Conservation (phyloP, 129 eudicot species). For the Saussurea involucrata region DNA sequence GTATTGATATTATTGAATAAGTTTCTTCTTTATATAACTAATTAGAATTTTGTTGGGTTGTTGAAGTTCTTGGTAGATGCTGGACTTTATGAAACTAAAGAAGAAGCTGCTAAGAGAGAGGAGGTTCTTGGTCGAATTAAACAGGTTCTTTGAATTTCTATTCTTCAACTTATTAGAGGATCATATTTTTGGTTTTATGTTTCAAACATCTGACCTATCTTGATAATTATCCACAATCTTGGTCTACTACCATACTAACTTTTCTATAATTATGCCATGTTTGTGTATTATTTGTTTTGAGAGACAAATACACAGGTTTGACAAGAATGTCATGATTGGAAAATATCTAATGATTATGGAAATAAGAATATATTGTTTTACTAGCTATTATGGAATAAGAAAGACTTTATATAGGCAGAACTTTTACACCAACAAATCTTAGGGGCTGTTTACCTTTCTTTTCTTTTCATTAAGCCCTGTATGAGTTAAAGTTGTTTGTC, state of each 20-base stretch:
- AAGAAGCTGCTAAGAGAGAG: constrained; percentile 62
- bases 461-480: too few species aligned
- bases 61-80: constrained; percentile 65
- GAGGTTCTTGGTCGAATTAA: constrained; percentile 56
- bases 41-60: not conserved
- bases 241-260: not conserved
- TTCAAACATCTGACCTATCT: not conserved
- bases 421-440: not conserved
- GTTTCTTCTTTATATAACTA: not conserved
- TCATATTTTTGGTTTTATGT: not conserved
- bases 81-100: constrained; percentile 68
- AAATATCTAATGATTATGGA: not conserved
- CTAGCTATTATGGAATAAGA: too few species aligned
- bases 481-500: too few species aligned
- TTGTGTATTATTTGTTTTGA: not conserved
- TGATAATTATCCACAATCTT: not conserved
- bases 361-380: too few species aligned
- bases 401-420: too few species aligned
- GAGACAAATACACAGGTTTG: not conserved
- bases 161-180: not conserved
- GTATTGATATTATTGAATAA: not conserved
- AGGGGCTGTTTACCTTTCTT: too few species aligned
- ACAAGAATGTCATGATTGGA: not conserved
- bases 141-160: constrained; percentile 35
- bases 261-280: not conserved